Percentiles rank a stretch among this genome's conserved stretches.
Evolutionary conservation across 148 eudicot species (phyloP).

Genomic region (Rhododendron vialii): DNA sequence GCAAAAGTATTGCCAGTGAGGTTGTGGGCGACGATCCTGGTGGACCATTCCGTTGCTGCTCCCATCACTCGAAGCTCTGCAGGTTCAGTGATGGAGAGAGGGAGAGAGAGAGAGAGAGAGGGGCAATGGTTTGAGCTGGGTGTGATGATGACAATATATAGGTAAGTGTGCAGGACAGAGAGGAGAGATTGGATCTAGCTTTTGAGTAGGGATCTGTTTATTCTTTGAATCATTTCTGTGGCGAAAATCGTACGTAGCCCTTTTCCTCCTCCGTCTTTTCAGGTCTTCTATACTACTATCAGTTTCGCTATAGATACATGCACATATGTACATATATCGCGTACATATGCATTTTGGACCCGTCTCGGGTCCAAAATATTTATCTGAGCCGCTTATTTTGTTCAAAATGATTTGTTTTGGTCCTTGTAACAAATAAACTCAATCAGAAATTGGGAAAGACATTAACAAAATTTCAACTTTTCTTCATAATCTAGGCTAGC

Average conservation of each 20-base stretch:
- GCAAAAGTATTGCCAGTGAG: background rate
- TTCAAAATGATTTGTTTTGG: too few relatives aligned
- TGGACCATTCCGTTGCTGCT: background rate
- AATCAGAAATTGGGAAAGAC: too few relatives aligned
- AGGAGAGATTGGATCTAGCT: background rate
- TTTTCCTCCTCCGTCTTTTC: background rate
- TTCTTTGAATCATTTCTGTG: background rate
- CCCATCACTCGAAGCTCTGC: slow-evolving; percentile 8
- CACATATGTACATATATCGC: too few relatives aligned
- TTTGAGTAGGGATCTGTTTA: background rate
- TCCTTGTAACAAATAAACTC: too few relatives aligned
- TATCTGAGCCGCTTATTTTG: too few relatives aligned
- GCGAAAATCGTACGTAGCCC: background rate
- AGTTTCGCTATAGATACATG: too few relatives aligned
- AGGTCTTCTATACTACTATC: too few relatives aligned
- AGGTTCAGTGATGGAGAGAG: slow-evolving; percentile 2
- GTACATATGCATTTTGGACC: too few relatives aligned
- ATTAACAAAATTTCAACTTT: too few relatives aligned
- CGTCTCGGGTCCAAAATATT: too few relatives aligned
- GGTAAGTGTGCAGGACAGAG: background rate
- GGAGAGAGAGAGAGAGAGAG: background rate
- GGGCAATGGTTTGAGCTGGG: background rate
- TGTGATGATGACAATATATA: background rate
- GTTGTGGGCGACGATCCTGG: background rate
- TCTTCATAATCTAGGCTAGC: too few relatives aligned